Percentiles rank a stretch among this genome's conserved stretches.
These are phyloP conservation scores for Eimeria falciformis DNA, from an alignment of 169 alveolate genomes.

Conservation along the genomic window DNA sequence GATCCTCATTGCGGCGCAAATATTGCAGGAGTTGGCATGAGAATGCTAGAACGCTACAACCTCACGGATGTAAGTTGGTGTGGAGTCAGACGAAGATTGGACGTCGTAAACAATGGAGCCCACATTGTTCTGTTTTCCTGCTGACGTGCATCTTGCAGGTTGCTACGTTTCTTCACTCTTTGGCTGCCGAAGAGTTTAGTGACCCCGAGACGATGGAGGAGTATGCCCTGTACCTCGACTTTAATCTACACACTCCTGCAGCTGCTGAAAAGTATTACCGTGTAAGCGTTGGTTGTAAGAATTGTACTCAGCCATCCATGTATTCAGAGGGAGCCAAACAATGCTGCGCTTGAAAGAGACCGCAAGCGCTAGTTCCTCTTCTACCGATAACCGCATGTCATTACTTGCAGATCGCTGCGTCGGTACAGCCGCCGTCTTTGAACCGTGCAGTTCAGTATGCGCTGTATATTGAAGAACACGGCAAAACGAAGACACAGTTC, in stretches of 20 bases:
- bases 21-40: neutral
- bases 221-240: constrained; percentile 58
- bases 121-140: neutral
- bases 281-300: neutral
- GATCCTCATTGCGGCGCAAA: constrained; percentile 28
- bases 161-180: neutral
- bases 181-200: neutral
- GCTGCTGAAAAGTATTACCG: constrained; percentile 24
- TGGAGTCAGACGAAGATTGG: neutral
- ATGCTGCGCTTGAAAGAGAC: no score
- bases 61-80: neutral
- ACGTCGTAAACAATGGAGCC: neutral
- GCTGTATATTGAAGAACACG: neutral
- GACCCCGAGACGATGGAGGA: neutral
- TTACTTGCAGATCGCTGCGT: constrained; percentile 23
- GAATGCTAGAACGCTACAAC: neutral
- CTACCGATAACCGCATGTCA: no score
- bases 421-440: neutral
- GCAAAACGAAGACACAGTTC: neutral
- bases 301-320: no score
- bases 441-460: constrained; percentile 13
- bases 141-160: neutral
- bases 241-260: neutral
- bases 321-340: no score
- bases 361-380: no score